phyloP scores from a whole-genome alignment of 2,329 filamentous ascomycete species.

The Pyricularia grisea region DNA sequence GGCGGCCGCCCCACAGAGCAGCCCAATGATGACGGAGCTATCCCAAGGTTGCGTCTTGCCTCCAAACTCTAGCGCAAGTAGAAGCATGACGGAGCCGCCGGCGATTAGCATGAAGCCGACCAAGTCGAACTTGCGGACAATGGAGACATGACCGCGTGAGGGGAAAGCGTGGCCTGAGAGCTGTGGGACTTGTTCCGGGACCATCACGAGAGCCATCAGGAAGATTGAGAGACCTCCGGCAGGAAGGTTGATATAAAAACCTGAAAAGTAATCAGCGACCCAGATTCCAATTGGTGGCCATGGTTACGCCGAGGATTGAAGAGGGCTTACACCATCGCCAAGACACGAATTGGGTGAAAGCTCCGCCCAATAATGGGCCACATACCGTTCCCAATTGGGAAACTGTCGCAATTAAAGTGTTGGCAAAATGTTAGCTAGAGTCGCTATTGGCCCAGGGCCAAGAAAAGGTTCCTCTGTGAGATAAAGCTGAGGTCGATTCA shows the following conservation, averaged over 20 bases:
- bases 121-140: conserved; percentile 26
- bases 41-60: conserved; percentile 39
- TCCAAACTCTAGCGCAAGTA: conserved; percentile 42
- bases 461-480: not conserved
- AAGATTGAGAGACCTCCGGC: conserved; percentile 27
- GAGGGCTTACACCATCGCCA: conserved; percentile 24
- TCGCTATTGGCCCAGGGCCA: no score
- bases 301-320: not conserved
- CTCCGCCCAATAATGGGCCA: conserved; percentile 36
- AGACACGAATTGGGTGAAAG: conserved; percentile 23
- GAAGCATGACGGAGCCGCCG: conserved; percentile 27
- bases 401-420: conserved; percentile 11
- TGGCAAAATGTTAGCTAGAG: not conserved
- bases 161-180: not conserved
- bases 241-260: conserved; percentile 48
- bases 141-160: not conserved
- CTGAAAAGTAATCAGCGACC: conserved; percentile 5
- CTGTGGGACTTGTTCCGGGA: not conserved
- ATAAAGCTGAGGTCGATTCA: not conserved
- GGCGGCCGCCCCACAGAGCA: conserved; percentile 14
- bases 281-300: not conserved
- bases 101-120: conserved; percentile 31
- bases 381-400: conserved; percentile 36
- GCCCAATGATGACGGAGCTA: conserved; percentile 10
- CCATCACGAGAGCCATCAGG: conserved; percentile 15